Evolutionary conservation across 2,329 filamentous ascomycete species (phyloP), one percentile per base, ranked within the genome.

Genomic region (Verticillium isaacii): DNA sequence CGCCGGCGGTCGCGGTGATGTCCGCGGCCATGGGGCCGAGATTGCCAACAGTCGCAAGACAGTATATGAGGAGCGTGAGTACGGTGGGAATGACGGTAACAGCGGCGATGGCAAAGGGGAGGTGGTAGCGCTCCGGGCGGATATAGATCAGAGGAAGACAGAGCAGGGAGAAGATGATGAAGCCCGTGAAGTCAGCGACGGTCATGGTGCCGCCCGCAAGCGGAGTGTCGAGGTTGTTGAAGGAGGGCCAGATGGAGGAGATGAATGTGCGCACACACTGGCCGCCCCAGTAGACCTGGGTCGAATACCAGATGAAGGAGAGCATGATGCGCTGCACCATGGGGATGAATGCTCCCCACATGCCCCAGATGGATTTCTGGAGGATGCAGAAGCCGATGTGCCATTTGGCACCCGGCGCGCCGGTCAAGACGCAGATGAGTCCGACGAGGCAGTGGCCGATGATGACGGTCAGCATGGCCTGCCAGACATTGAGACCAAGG

Each of bases 11-110:
- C 1, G 59, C 57, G 5, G 63, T 65, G 52, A 68, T 63, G 54
- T 71, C 67, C n/a, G 59, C 39, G 7, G 71, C 63, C 34, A 72
- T 64, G 8, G 65, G 65, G 12, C 70, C 69, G 1, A 66, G 66
- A 17, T 69, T 69, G 32, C 64, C 32, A 65, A 70, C 58, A 61
- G 71, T 58, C 66, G 72, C 65, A 65, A 72, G 39, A 62, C 68
- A 63, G 69, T 70, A 69, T 63, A 71, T 57, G 63, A 75, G 50
- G 37, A 67, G 59, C 67, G 73, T 32, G 67, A 74, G 60, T 67
- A 75, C 39, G 65, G 69, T 64, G 1, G 69, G 66, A 25, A 67
- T 66, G 56, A 70, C 68, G 11, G 64, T 68, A 34, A 62, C 54
- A 0, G 67, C 66, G 15, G 68, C 66, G 15, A 68, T 32, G 57